Base-by-base conservation (phyloP, 2,329 filamentous ascomycete genomes). In the Penicillium rolfsii region DNA sequence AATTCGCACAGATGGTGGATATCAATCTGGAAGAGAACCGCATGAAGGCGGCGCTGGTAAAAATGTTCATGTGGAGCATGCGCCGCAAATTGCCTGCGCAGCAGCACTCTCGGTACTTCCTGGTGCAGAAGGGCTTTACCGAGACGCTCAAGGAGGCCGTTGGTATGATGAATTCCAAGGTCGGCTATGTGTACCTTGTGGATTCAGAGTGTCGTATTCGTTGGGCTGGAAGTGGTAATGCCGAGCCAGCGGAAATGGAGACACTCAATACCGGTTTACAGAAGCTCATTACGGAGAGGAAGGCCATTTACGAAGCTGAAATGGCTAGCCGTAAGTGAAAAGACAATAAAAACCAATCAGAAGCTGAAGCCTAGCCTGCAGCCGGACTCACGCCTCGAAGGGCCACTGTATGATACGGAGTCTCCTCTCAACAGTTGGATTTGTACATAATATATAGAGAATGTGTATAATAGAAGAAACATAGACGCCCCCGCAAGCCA, bases 161-260 rank as follows among this genome's bases (percentile, higher is more conserved):
- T 70, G 86, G 86, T 5, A 76, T 96, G 73, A 80, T 96, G 73
- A 99, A 99, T 78, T 88, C 87, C 67, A 96, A 93, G 77, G 94
- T 97, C 36, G 94, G 93, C 40, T 98, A 97, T 79, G 89, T 93
- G 4, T 99, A 97, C 77, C 83, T 99, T 52, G 83, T 99, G 60
- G 95, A 99, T 75, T 83, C 88, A 64, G 83, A 93, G 65, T 97
- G 93, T 76, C 90, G 88, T 78, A 96, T 99, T 68, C 86, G 95
- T 59, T 99, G 95, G 95, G 95, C 94, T 0, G 95, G 91, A 4
- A 96, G 93, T 64, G 80, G 77, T 41, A 72, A 78, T 54, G 78
- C 79, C 14, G 74, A 79, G 60, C 66, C 71, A 35, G 70, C 67
- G 24, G 79, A 80, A 72, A 67, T 79, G 65, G 75, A 78, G 57